Base-by-base conservation (phyloP, 495 filamentous ascomycete species). In the Letharia columbiana region DNA sequence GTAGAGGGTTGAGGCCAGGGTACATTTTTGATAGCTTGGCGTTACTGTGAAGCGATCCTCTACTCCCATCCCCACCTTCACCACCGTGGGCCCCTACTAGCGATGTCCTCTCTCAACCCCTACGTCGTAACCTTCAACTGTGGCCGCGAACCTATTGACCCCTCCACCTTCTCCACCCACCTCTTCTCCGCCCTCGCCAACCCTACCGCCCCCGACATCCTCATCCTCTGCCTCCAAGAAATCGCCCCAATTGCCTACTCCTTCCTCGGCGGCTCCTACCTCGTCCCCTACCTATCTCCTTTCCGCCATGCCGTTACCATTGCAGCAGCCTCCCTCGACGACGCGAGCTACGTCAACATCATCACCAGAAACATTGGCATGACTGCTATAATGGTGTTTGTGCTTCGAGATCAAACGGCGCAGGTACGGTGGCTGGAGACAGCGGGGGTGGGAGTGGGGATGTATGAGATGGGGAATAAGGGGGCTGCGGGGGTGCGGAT, bases 51-150 rank as follows among this genome's bases (percentile, higher is more conserved):
- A 28, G 49, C n/a, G 12, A 12, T 42, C 17, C 11, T 20, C 13
- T 10, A 42, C 9, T 61, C 31, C 35, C 12, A 56, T 35, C 2
- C 2, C 17, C n/a, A 52, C 10, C 44, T 39, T 63, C 47, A 41
- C 52, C 10, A 8, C 8, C 35, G 15, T 23, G 31, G 37, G 54
- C 41, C 41, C 45, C 41, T 37, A 65, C 52, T 11, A 28, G 47
- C 35, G 6, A 82, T 85, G 83, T 76, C 82, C 10, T 68, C 73
- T 15, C 72, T 88, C 4, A 75, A 73, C 39, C 68, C 92, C 60
- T 91, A 94, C 72, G 80, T 95, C 50, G 76, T 96, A 44, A 96
- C 94, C 41, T 95, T 92, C 76, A 98, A 98, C 74, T 96, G 92
- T 71, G 94, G 84, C 20, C 83, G 87, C 59, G 81, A 80, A 60